Conservation (phyloP, 352 stramenopile species). For the Phytophthora capsici region DNA sequence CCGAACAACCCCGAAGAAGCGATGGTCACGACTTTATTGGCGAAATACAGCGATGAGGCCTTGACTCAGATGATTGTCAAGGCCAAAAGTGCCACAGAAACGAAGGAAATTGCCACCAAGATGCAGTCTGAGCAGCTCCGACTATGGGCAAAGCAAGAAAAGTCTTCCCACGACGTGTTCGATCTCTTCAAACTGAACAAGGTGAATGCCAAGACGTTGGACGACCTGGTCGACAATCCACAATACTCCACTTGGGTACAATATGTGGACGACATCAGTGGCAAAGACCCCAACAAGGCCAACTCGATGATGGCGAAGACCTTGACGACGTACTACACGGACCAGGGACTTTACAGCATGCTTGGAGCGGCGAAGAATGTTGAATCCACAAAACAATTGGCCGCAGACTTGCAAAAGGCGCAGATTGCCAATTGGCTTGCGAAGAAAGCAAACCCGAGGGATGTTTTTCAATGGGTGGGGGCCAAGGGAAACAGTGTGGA, state of each 20-base stretch:
- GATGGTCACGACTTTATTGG: not conserved
- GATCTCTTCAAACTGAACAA: not conserved
- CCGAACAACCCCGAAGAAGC: not conserved
- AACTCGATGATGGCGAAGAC: conserved; percentile 1
- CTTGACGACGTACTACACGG: conserved; percentile 2
- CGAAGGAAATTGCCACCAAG: conserved; percentile 3
- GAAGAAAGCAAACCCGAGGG: not conserved
- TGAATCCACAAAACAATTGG: not conserved
- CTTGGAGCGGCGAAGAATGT: not conserved
- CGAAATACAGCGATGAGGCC: conserved; percentile 1
- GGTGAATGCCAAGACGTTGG: not conserved
- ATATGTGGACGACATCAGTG: conserved; percentile 8
- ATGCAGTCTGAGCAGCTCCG: conserved; percentile 8
- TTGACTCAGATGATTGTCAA: conserved; percentile 4
- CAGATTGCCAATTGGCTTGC: conserved; percentile 13
- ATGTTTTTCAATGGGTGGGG: not conserved
- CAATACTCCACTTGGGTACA: conserved; percentile 8
- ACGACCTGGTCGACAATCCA: not conserved
- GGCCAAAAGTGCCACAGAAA: not conserved
- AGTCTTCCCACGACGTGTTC: conserved; percentile 9
- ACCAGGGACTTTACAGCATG: conserved; percentile 2
- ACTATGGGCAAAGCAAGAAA: not conserved
- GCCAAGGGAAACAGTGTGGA: not conserved
- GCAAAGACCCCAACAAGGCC: conserved; percentile 4
- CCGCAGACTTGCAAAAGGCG: conserved; percentile 4